These are phyloP conservation scores for Bauhinia variegata DNA, from an alignment of 306 rosid species.

Conservation along the genomic window DNA sequence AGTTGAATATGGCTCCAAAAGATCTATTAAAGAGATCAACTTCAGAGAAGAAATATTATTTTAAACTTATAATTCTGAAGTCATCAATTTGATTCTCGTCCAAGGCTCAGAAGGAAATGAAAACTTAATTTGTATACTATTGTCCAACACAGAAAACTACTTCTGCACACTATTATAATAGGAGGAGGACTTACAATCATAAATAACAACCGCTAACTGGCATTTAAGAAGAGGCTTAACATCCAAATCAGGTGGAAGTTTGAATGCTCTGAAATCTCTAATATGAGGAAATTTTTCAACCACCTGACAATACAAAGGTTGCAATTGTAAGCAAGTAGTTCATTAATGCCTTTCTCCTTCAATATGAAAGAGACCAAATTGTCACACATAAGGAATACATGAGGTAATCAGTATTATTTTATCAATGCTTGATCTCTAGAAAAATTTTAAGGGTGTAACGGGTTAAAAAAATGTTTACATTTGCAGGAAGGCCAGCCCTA, in stretches of 20 bases:
- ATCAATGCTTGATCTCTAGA: constrained; percentile 17
- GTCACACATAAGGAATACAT: constrained; percentile 17
- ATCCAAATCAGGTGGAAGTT: constrained; percentile 58
- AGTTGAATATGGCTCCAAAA: background rate
- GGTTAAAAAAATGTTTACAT: constrained; percentile 45
- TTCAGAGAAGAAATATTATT: background rate
- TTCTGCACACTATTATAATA: constrained; percentile 15
- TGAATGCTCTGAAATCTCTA: constrained; percentile 64
- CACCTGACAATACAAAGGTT: constrained; percentile 56
- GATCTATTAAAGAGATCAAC: background rate
- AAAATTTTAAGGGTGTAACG: constrained; percentile 1
- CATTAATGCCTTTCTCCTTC: constrained; percentile 9
- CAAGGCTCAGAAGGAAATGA: background rate
- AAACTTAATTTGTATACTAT: background rate
- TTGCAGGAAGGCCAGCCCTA: constrained; percentile 58
- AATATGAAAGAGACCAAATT: constrained; percentile 13
- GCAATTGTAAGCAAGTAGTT: constrained; percentile 12
- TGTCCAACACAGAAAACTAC: constrained; percentile 7
- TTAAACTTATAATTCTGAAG: background rate
- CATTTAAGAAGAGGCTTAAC: constrained; percentile 68
- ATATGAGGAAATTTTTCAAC: constrained; percentile 81
- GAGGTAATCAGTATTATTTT: constrained; percentile 10
- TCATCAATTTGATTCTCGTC: background rate
- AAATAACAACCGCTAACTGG: constrained; percentile 69
- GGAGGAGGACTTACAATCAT: constrained; percentile 57